Evolutionary conservation across 2,329 filamentous ascomycete genomes (phyloP), one percentile per base, ranked within the genome.

Genomic region (Fusarium sp.): DNA sequence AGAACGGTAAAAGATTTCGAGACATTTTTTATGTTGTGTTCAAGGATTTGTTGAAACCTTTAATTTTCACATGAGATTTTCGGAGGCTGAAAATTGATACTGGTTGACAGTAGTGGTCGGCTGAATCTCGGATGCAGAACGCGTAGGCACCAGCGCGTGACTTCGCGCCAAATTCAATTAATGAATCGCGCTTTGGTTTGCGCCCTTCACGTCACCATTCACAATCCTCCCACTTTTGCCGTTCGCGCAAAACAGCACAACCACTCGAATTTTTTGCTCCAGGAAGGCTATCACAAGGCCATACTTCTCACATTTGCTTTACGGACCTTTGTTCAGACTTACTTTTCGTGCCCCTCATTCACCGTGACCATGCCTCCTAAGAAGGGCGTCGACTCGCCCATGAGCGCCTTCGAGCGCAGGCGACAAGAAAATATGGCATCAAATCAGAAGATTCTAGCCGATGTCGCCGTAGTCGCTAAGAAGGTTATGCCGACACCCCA

Each of bases 341-440:
- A 12, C 25, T 23, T 21, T 60, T 38, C 10, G 10, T n/a, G 21
- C 33, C 19, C 43, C 30, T 25, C 6, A 21, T 40, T 50, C 6
- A 37, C 10, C 23, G 16, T 47, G 37, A 50, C 8, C 16, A 66
- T 90, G 88, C 81, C 87, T 4, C 80, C 84, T 4, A 82, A 83
- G 21, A 84, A 81, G 28, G 83, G 86, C 44, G 25, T 18, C 7
- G 81, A 82, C 19, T 79, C 75, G 28, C 87, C 77, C 40, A 85
- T 97, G 76, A 97, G 93, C 82, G 94, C 94, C 43, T 98, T 97
- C 82, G 95, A 97, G 86, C 91, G 92, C 77, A 91, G 94, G 75
- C 89, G 95, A 1, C 89, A 94, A 21, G 94, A 95, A 69, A 97
- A 97, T 75, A 97, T 97, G 44, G 94, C 92, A 0, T 91, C 93